These are phyloP conservation scores for Mrakia frigida DNA, from an alignment of 768 basidiomycete species.

Conservation along the genomic window DNA sequence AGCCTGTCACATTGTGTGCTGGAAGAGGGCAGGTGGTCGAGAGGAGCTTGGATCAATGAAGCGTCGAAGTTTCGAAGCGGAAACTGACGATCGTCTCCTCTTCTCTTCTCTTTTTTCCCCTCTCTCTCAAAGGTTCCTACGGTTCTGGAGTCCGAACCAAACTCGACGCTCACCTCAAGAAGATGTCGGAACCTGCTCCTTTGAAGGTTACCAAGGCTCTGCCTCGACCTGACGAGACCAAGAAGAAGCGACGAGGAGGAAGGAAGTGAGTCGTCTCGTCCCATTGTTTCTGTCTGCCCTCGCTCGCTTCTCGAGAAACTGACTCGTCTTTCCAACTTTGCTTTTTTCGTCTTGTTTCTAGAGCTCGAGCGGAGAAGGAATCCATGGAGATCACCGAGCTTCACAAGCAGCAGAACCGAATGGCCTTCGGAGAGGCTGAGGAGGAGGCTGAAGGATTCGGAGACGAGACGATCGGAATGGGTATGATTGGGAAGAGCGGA, in stretches of 20 bases:
- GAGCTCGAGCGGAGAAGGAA: conserved; percentile 96
- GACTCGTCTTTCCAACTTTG: too few relatives aligned
- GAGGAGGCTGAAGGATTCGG: conserved; percentile 86
- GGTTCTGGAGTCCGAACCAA: conserved; percentile 75
- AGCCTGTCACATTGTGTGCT: too few relatives aligned
- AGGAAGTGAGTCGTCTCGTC: conserved; percentile 66
- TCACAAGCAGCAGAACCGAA: conserved; percentile 92
- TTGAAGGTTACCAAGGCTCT: conserved; percentile 88
- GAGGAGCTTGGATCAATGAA: too few relatives aligned
- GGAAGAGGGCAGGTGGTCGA: too few relatives aligned
- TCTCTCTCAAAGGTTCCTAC: conserved; percentile 53
- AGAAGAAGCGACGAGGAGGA: conserved; percentile 85
- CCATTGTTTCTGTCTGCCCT: not conserved
- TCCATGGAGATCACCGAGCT: conserved; percentile 95
- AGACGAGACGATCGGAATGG: conserved; percentile 95
- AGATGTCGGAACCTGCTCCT: conserved; percentile 88
- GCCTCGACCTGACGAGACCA: conserved; percentile 89
- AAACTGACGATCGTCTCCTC: not conserved
- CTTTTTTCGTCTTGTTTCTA: conserved; percentile 43
- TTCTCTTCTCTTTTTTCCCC: not conserved
- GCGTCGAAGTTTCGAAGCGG: too few relatives aligned
- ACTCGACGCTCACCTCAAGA: conserved; percentile 86
- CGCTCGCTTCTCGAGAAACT: too few relatives aligned
- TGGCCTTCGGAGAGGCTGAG: conserved; percentile 91
- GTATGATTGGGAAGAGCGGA: conserved; percentile 91